A percentile compares a stretch with the other conserved stretches of the same genome.
Conservation (phyloP, 768 basidiomycete species). For the Amyloporia xantha region DNA sequence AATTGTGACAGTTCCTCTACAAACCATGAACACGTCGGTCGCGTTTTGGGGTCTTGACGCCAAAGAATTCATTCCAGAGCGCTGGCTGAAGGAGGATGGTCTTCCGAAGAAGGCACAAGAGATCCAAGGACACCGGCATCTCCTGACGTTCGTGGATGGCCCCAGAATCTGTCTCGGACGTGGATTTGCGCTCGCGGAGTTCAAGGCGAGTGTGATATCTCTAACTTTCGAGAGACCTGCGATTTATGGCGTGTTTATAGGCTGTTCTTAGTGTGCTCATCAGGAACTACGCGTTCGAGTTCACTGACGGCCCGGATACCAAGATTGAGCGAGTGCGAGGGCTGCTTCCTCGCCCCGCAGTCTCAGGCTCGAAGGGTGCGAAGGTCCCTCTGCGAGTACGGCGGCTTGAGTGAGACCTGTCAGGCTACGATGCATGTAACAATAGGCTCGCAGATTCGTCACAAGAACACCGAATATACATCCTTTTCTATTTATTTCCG, state of each 20-base stretch:
- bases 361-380: conserved; percentile 19
- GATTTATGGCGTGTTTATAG: conserved; percentile 19
- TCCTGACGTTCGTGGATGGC: conserved; percentile 41
- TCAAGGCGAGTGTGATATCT: conserved; percentile 29
- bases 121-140: conserved; percentile 32
- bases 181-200: conserved; percentile 34
- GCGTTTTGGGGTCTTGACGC: conserved; percentile 40
- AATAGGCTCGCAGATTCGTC: too few relatives aligned
- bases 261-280: conserved; percentile 37
- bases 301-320: conserved; percentile 27
- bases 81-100: conserved; percentile 32
- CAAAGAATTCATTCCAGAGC: conserved; percentile 36
- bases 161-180: conserved; percentile 39
- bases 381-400: conserved; percentile 20
- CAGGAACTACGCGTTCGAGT: conserved; percentile 34
- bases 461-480: too few relatives aligned
- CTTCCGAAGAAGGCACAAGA: conserved; percentile 25
- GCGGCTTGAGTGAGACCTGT: conserved; percentile 14
- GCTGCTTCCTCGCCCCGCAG: conserved; percentile 17
- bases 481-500: too few relatives aligned
- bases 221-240: not conserved
- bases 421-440: too few relatives aligned
- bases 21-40: conserved; percentile 33
- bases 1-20: conserved; percentile 31
- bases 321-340: conserved; percentile 22